phyloP scores from a whole-genome alignment of 176 grass and related monocot genomes.

The Carex cristatella region DNA sequence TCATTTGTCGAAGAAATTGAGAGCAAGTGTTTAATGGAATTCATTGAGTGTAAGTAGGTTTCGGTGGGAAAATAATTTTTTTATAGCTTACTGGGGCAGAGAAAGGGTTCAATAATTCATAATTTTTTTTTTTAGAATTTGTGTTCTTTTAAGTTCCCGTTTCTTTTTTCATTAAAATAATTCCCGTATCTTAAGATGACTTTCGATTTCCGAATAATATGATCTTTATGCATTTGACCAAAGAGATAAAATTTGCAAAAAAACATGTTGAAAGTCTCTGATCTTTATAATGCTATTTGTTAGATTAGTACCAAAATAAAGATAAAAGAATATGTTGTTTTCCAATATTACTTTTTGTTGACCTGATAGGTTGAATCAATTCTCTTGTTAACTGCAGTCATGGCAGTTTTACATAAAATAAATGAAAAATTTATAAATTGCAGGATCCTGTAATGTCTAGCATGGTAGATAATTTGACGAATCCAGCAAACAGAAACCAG shows the following conservation, averaged over 20 bases:
- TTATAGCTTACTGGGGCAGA: too few relatives aligned
- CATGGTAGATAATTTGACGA: constrained; percentile 68
- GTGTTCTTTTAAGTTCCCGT: not conserved
- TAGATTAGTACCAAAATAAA: not conserved
- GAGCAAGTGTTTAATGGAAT: too few relatives aligned
- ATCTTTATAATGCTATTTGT: not conserved
- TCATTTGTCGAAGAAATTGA: too few relatives aligned
- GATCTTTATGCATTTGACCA: not conserved
- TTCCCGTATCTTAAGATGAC: not conserved
- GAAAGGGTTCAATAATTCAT: too few relatives aligned
- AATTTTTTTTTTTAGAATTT: not conserved
- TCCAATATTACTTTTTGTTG: not conserved
- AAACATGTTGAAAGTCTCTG: not conserved
- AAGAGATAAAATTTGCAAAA: not conserved
- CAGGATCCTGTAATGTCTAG: constrained; percentile 71
- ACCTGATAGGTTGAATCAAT: not conserved
- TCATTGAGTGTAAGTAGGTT: too few relatives aligned
- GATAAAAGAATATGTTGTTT: not conserved
- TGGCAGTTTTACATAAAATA: not conserved
- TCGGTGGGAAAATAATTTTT: too few relatives aligned
- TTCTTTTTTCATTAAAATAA: not conserved
- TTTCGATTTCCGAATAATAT: not conserved
- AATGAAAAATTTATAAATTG: not conserved
- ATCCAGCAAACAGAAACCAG: constrained; percentile 66
- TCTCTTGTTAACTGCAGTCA: not conserved